Evolutionary conservation across 2,329 filamentous ascomycete genomes (phyloP), one percentile per base, ranked within the genome.

Genomic region (Ilyonectria sp.): DNA sequence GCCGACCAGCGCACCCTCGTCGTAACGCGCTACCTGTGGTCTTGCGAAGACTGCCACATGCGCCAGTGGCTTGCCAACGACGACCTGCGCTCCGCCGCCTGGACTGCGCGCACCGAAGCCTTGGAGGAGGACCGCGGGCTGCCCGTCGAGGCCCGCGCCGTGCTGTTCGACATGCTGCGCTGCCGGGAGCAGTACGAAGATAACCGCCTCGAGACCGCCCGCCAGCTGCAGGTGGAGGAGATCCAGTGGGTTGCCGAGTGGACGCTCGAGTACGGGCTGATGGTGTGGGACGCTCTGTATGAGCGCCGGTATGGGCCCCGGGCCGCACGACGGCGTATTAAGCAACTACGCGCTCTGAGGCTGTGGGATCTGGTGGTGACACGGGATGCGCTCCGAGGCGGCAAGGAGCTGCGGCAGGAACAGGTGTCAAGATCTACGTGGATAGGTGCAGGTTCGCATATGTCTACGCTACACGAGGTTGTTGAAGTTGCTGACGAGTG

Each of bases 21-120:
- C 31, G 19, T 59, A 10, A 71, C 72, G 0, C 65, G 69, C 26
- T 77, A 76, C 60, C 71, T 76, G 13, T 76, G 73, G 78, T 61
- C 63, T 7, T 79, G 80, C 35, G 77, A 76, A 55, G 73, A 76
- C 4, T 78, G 77, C 46, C 68, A 72, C 60, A 50, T 44, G 10
- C 61, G 54, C 8, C 55, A 55, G 11, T 64, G 49, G 15, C 44
- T 47, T 2, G 26, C 29, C 7, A 60, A 63, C 6, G 70, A 70
- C 6, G 67, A 73, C 1, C 52, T 52, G 0, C 61, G 71, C 19
- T 49, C 53, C 4, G 40, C 53, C 11, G 26, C 31, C 11, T 77
- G 73, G 72, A 58, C 62, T 3, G 40, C 23, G 2, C 55, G 47
- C 13, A 23, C 46, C 23, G 53, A 43, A 15, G 40, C 13, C 4